Percentiles rank a stretch among this genome's conserved stretches.
Evolutionary conservation across 495 filamentous ascomycete species (phyloP).

Genomic region (Physcia stellaris): DNA sequence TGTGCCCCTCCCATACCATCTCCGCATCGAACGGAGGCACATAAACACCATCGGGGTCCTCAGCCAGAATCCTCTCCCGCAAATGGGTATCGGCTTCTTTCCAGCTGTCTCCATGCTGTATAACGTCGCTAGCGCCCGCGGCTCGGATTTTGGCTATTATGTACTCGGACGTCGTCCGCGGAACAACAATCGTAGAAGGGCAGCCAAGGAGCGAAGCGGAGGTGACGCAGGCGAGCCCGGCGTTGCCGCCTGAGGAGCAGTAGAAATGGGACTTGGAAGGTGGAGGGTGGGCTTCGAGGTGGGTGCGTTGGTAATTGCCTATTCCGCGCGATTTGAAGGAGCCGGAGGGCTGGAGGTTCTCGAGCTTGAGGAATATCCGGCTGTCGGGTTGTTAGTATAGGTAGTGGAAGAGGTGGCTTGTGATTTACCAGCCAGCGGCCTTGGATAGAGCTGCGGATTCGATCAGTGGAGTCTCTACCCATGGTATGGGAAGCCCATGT

Average conservation of each 20-base stretch:
- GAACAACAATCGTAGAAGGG: conserved; percentile 72
- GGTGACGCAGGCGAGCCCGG: conserved; percentile 77
- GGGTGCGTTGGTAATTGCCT: conserved; percentile 59
- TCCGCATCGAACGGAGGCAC: conserved; percentile 84
- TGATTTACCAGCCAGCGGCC: conserved; percentile 54
- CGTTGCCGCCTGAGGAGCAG: conserved; percentile 79
- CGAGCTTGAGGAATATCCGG: conserved; percentile 81
- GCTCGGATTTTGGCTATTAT: conserved; percentile 63
- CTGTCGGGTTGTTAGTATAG: conserved; percentile 22
- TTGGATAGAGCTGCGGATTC: conserved; percentile 53
- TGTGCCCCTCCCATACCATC: conserved; percentile 70
- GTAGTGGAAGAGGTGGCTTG: not conserved
- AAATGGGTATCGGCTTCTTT: conserved; percentile 64
- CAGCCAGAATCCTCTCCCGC: conserved; percentile 43
- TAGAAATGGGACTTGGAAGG: conserved; percentile 58
- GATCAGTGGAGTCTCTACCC: conserved; percentile 60
- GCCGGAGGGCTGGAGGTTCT: conserved; percentile 82
- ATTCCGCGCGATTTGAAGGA: conserved; percentile 93
- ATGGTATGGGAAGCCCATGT: conserved; percentile 36
- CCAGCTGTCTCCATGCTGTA: conserved; percentile 61
- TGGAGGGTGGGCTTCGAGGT: conserved; percentile 30
- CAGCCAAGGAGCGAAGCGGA: conserved; percentile 57
- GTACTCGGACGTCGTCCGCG: conserved; percentile 45
- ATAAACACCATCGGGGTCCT: conserved; percentile 48
- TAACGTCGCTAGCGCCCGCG: conserved; percentile 54